These are phyloP conservation scores for Albugo candida DNA, from an alignment of 352 stramenopile genomes.

Conservation along the genomic window DNA sequence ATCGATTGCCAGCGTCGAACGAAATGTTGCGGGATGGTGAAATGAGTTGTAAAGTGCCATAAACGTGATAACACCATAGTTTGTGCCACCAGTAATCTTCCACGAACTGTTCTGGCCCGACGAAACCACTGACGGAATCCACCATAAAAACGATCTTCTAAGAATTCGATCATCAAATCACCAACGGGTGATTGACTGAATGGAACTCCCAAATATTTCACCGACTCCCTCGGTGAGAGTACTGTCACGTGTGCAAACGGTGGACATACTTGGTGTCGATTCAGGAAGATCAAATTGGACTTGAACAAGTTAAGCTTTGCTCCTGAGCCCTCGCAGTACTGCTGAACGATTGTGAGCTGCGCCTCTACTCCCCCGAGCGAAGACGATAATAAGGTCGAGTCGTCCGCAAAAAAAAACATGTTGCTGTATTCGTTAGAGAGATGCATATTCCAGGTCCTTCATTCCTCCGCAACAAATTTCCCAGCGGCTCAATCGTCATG, in stretches of 20 bases:
- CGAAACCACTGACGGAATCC: slow-evolving; percentile 7
- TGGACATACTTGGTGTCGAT: slow-evolving; percentile 1
- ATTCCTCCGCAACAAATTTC: slow-evolving; percentile 1
- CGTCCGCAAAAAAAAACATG: slow-evolving; percentile 7
- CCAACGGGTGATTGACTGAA: slow-evolving; percentile 5
- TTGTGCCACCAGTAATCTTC: slow-evolving; percentile 1
- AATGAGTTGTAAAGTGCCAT: slow-evolving; percentile 4
- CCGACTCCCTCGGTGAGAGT: slow-evolving; percentile 1
- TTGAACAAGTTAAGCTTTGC: slow-evolving; percentile 6
- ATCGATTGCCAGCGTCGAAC: slow-evolving; percentile 1
- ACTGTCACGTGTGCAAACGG: slow-evolving; percentile 2
- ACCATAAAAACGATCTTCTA: slow-evolving; percentile 8
- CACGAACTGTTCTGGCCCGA: slow-evolving; percentile 2
- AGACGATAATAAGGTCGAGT: slow-evolving; percentile 4
- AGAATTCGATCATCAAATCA: slow-evolving; percentile 2
- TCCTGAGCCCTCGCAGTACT: slow-evolving; percentile 3
- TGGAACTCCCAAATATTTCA: slow-evolving; percentile 6
- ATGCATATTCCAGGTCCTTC: background rate
- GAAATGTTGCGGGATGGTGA: background rate
- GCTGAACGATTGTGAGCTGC: slow-evolving; percentile 4
- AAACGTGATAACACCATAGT: slow-evolving; percentile 6
- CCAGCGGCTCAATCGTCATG: slow-evolving; percentile 3
- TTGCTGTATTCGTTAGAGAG: background rate
- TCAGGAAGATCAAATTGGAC: slow-evolving; percentile 5
- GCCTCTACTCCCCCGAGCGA: slow-evolving; percentile 2